Evolutionary conservation across 306 rosid species (phyloP), one percentile per base, ranked within the genome.

Genomic region (Castanospermum australe): DNA sequence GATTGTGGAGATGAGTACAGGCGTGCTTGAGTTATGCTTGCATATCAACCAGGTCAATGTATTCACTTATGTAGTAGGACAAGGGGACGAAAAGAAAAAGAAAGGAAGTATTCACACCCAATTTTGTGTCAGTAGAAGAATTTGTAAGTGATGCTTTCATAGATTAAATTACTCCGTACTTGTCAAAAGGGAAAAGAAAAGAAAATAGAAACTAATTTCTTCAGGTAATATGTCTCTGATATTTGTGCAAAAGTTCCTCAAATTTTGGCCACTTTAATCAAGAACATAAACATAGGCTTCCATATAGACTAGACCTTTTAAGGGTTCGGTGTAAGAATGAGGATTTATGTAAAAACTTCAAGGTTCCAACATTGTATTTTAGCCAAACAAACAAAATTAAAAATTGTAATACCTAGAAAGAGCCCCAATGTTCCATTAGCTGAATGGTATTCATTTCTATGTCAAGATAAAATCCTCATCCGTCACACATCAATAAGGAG

Each of bases 1-100:
- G 99, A 95, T 66, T 90, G 99, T 32, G 99, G 99, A 83, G 99
- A 92, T 79, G 99, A 94, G 82, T 92, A 95, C 80, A 87, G 99
- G 84, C 95, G 99, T 42, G 82, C 76, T 47, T 94, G 83, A 89
- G 28, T 61, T 21, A 61, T 70, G 73, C 54, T 12, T 48, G 30
- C 20, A 60, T 52, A 36, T 73, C 79, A 79, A 60, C 35, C 4
- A 6, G 35, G 38, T 35, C 75, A 62, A 47, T 73, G 78, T 10
- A 59, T 48, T 72, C 1, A 9, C 30, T 67, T 51, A 24, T 57
- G 66, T 14, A 42, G 66, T 14, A 42, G 52, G 20, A 66, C 81
- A 67, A 54, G 21, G 33, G 18, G 5, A 70, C 6, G 59, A 39
- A 82, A 67, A 6, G 11, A 60, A 25, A 71, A 6, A 33, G 32